Evolutionary conservation across 495 filamentous ascomycete species (phyloP), one percentile per base, ranked within the genome.

Genomic region (Penicillium daleae): DNA sequence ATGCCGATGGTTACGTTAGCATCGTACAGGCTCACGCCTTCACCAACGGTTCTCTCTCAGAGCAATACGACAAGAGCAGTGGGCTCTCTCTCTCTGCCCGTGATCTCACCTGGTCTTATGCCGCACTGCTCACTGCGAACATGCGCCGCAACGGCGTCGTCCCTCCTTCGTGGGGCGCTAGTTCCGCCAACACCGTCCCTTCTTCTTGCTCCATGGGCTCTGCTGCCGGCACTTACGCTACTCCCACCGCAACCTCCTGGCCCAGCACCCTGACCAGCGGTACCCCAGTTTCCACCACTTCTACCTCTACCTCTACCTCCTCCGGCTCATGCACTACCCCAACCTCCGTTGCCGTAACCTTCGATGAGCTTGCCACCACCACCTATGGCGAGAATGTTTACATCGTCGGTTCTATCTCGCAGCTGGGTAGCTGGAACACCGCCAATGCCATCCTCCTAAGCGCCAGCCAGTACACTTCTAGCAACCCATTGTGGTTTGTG

Each of bases 1-100:
- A 89, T 62, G 87, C 87, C 8, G 88, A 91, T 67, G 86, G 85
- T 39, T 91, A 84, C 66, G 66, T 89, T 33, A 73, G 78, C 42
- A 71, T 88, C 57, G 83, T 83, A 12, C 56, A 73, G 77, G 63
- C 80, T 80, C 74, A 82, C 70, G 31, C 74, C 54, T 74, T 26
- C 37, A 76, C 24, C 74, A 80, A 82, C 61, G 88, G 88, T 24
- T 80, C 81, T 5, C 60, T 90, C 10, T 72, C 83, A 13, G 88
- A 91, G 70, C 88, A 91, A 66, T 90, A 77, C 62, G 75, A 81
- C 68, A 81, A 78, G 59, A 66, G 71, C 53, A 72, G 68, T 52
- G 88, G 88, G 46, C 44, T 60, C 0, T 80, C 82, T 15, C 62
- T 85, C 21, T 86, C 84, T 1, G 88, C 88, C 17, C 60, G 75